Percentiles rank a stretch among this genome's conserved stretches.
These are phyloP conservation scores for Pisolithus marmoratus DNA, from an alignment of 768 basidiomycete genomes.

Conservation along the genomic window DNA sequence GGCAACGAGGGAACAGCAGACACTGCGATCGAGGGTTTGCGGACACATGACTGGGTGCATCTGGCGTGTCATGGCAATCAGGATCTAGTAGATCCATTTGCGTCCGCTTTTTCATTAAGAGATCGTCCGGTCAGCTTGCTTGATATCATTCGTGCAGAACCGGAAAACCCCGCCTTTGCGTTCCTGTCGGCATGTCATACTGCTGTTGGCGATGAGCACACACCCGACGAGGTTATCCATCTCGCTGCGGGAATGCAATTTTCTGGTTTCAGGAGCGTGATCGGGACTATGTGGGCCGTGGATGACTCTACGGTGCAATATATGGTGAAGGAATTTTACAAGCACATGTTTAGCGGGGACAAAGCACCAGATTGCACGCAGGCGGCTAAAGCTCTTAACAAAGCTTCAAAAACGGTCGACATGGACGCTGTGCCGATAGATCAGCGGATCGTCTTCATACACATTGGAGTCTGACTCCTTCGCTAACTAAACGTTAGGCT, in stretches of 20 bases:
- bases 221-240: constrained; percentile 29
- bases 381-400: too few relatives aligned
- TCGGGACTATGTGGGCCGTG: constrained; percentile 32
- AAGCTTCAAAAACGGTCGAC: too few relatives aligned
- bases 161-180: constrained; percentile 20
- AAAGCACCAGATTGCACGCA: too few relatives aligned
- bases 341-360: too few relatives aligned
- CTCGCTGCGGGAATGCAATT: constrained; percentile 33
- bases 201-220: constrained; percentile 12
- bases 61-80: constrained; percentile 23
- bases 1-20: constrained; percentile 11
- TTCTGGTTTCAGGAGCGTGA: constrained; percentile 28
- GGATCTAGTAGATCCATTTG: too few relatives aligned
- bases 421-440: too few relatives aligned
- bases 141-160: constrained; percentile 16
- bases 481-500: too few relatives aligned
- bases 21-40: constrained; percentile 10
- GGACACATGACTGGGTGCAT: constrained; percentile 22
- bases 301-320: constrained; percentile 17
- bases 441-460: too few relatives aligned
- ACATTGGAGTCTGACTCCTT: too few relatives aligned
- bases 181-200: constrained; percentile 34
- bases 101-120: constrained; percentile 18
- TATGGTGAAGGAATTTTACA: constrained; percentile 8
- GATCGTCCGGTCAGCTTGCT: constrained; percentile 18